Percentiles rank a stretch among this genome's conserved stretches.
phyloP scores from a whole-genome alignment of 495 filamentous ascomycete genomes.

The Penicillium fimorum region DNA sequence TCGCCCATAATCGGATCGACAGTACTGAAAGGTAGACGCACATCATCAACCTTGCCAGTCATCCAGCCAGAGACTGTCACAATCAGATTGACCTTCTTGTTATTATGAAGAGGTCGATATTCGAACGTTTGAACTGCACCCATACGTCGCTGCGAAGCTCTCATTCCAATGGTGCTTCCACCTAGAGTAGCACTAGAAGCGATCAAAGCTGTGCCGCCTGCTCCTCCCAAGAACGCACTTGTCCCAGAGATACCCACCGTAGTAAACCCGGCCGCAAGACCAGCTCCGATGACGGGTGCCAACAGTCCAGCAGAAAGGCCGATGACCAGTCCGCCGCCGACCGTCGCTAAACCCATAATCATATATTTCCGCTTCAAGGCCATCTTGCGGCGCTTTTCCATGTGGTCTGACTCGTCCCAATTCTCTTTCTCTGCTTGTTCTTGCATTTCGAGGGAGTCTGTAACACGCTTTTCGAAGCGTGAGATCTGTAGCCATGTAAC shows the following conservation, averaged over 20 bases:
- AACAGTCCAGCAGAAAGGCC: slow-evolving; percentile 89
- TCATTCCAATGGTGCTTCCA: slow-evolving; percentile 79
- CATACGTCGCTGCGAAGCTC: slow-evolving; percentile 79
- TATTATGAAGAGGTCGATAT: slow-evolving; percentile 94
- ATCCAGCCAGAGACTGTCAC: slow-evolving; percentile 97
- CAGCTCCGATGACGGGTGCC: slow-evolving; percentile 91
- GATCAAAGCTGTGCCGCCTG: slow-evolving; percentile 90
- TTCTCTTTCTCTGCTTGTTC: slow-evolving; percentile 88
- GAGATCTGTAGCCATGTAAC: slow-evolving; percentile 92
- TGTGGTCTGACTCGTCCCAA: slow-evolving; percentile 95
- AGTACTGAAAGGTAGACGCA: slow-evolving; percentile 90
- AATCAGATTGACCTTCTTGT: slow-evolving; percentile 94
- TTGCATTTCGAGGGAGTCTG: slow-evolving; percentile 97
- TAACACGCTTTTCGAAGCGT: slow-evolving; percentile 95
- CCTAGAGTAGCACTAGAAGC: slow-evolving; percentile 85
- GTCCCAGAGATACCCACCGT: slow-evolving; percentile 93
- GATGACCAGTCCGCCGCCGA: slow-evolving; percentile 93
- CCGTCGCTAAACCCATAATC: slow-evolving; percentile 96
- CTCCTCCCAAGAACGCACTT: slow-evolving; percentile 82
- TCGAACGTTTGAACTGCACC: slow-evolving; percentile 95
- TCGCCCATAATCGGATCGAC: slow-evolving; percentile 98
- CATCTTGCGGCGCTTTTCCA: slow-evolving; percentile 79
- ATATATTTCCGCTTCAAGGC: slow-evolving; percentile 79
- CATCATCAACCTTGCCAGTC: slow-evolving; percentile 96
- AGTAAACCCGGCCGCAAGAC: slow-evolving; percentile 90